phyloP scores from a whole-genome alignment of 2,329 filamentous ascomycete genomes.

The Colletotrichum sp. region DNA sequence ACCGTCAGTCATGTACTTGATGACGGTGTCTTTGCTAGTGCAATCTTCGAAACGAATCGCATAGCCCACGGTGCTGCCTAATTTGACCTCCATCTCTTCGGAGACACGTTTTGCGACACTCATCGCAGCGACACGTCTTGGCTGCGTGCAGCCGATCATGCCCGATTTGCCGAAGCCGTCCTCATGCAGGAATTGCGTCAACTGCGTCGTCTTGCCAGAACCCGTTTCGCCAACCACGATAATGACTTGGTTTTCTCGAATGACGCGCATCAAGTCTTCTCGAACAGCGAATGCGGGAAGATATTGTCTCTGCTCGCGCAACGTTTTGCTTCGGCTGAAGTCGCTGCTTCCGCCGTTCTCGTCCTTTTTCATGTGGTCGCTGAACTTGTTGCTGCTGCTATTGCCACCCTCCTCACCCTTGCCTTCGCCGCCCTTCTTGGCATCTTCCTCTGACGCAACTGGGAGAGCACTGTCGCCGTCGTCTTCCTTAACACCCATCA shows the following conservation, averaged over 20 bases:
- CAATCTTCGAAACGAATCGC: constrained; percentile 98
- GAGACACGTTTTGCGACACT: constrained; percentile 97
- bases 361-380: constrained; percentile 85
- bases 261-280: constrained; percentile 89
- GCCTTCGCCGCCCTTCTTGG: constrained; percentile 44
- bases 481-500: constrained; percentile 95
- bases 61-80: constrained; percentile 90
- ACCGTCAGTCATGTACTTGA: constrained; percentile 99
- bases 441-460: constrained; percentile 72
- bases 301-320: constrained; percentile 90
- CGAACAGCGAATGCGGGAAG: constrained; percentile 95
- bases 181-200: constrained; percentile 95
- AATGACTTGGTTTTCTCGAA: constrained; percentile 95
- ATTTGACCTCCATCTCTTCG: constrained; percentile 95
- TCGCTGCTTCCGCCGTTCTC: constrained; percentile 82
- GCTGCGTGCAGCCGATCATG: constrained; percentile 96
- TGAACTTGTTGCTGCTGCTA: constrained; percentile 72
- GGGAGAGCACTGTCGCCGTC: constrained; percentile 89
- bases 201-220: constrained; percentile 95
- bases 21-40: constrained; percentile 91
- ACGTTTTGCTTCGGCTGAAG: constrained; percentile 90
- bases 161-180: constrained; percentile 89
- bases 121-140: constrained; percentile 96
- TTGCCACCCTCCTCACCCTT: constrained; percentile 37
- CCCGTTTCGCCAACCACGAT: constrained; percentile 98